These are phyloP conservation scores for Cryptococcus sp. DNA, from an alignment of 1,284 basidiomycete genomes.

Conservation along the genomic window DNA sequence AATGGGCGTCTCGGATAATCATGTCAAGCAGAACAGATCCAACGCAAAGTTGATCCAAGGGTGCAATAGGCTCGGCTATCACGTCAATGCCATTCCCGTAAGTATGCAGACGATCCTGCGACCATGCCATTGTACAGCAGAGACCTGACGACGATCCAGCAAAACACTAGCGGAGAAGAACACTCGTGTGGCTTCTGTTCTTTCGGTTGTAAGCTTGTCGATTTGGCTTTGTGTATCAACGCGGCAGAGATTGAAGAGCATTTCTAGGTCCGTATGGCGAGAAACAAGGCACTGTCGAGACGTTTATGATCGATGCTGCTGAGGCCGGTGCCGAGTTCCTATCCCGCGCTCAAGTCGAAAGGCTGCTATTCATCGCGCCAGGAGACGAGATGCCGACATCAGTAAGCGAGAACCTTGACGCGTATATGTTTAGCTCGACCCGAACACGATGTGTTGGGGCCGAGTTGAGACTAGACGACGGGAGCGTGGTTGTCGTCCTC, in stretches of 20 bases:
- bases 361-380: conserved; percentile 44
- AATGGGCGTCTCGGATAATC: conserved; percentile 50
- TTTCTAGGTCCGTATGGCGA: conserved; percentile 9
- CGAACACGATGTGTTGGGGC: conserved; percentile 7
- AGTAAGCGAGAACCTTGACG: neutral
- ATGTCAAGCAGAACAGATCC: conserved; percentile 49
- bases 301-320: conserved; percentile 27
- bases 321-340: conserved; percentile 19
- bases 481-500: neutral
- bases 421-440: neutral
- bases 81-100: conserved; percentile 39
- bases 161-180: conserved; percentile 52
- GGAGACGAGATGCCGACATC: neutral
- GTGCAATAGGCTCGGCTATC: conserved; percentile 43
- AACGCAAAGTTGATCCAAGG: conserved; percentile 49
- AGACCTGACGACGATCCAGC: conserved; percentile 10
- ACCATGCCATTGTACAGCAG: neutral
- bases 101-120: neutral
- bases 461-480: neutral
- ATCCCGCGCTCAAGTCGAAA: conserved; percentile 39
- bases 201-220: conserved; percentile 44
- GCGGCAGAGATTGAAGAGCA: neutral
- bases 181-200: conserved; percentile 54
- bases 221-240: conserved; percentile 5
- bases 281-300: conserved; percentile 22